These are phyloP conservation scores for Erigeron canadensis DNA, from an alignment of 129 eudicot species.

Conservation along the genomic window DNA sequence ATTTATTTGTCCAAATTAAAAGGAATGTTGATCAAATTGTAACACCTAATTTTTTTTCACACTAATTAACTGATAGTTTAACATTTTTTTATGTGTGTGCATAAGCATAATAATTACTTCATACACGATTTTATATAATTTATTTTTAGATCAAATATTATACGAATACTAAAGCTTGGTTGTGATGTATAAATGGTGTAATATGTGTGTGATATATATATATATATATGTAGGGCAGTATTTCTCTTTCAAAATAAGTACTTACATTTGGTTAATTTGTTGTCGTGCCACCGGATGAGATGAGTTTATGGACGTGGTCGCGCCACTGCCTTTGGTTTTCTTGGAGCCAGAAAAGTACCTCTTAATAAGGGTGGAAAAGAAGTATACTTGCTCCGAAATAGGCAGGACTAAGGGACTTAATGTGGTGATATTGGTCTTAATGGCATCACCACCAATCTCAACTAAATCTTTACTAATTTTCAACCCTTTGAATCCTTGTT, in stretches of 20 bases:
- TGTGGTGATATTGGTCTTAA: conserved; percentile 88
- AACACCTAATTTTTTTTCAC: too few species aligned
- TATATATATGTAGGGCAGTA: too few species aligned
- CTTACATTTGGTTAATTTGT: conserved; percentile 6
- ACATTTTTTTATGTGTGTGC: too few species aligned
- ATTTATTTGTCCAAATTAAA: too few species aligned
- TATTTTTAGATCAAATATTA: too few species aligned
- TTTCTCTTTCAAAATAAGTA: neutral
- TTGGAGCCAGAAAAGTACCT: conserved; percentile 33
- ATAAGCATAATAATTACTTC: too few species aligned
- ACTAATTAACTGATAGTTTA: too few species aligned
- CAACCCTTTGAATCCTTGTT: conserved; percentile 50
- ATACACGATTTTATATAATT: too few species aligned
- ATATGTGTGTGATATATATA: too few species aligned
- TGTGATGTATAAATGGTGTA: too few species aligned
- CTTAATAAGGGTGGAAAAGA: conserved; percentile 56
- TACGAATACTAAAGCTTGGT: too few species aligned
- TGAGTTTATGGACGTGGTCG: neutral
- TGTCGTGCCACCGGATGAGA: neutral
- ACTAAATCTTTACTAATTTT: conserved; percentile 62
- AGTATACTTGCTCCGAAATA: conserved; percentile 69
- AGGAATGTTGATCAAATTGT: too few species aligned
- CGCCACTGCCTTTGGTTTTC: neutral
- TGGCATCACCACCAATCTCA: conserved; percentile 70
- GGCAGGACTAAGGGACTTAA: conserved; percentile 86